Base-by-base conservation (phyloP, 305 asterid genomes). In the Ajuga reptans region DNA sequence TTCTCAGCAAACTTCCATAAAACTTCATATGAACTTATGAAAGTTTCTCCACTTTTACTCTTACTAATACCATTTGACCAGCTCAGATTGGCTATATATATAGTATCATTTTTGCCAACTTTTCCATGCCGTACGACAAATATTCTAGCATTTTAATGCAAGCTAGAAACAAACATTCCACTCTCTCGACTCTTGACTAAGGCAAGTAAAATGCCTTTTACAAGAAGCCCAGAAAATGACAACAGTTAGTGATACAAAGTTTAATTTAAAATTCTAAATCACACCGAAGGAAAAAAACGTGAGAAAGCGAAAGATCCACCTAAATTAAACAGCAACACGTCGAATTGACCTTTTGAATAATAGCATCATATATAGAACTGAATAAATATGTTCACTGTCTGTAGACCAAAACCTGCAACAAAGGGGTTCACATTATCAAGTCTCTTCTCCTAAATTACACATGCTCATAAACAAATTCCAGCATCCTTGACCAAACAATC, bases 291-390 rank as follows among this genome's bases (percentile, higher is more conserved):
- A 9, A 73, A 10, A 62, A 18, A 45, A 34, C 9, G 31, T 6
- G 49, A 71, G 47, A 75, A 53, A 77, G 58, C 14, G 68, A 69
- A 68, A 78, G 57, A 63, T 43, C 33, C 66, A 42, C 62, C 42
- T 61, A 43, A 71, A 27, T 6, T 33, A 62, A 64, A 71, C 68
- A 72, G 52, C 63, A 36, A 47, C 55, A 16, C 36, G 11, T 53
- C 21, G 74, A 72, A 59, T 75, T 70, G 75, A 64, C 78, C 63
- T 56, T 77, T 74, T 6, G 54, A 60, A 43, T 14, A 55, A 65
- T 45, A 70, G 56, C 49, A 37, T 27, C 12, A 66, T 10, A 31
- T 36, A 33, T 47, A 6, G 27, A 63, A 43, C 27, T n/a, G n/a
- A n/a, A n/a, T 50, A 64, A 29, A 10, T 14, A 65, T 43, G 56